A percentile compares a stretch with the other conserved stretches of the same genome.
Conservation (phyloP, 768 basidiomycete species). For the Auricularia heimuer region DNA sequence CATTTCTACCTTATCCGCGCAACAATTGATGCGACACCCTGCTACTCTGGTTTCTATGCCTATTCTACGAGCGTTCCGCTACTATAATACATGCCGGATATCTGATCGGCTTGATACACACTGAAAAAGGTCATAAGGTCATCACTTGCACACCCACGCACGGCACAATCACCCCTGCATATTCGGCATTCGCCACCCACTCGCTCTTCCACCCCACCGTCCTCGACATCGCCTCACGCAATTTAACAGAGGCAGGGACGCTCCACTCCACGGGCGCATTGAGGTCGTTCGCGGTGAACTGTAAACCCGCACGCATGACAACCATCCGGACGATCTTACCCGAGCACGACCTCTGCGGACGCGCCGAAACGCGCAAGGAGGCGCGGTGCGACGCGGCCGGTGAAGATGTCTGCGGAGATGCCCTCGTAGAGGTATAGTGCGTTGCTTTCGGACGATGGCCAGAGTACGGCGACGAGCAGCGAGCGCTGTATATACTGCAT, state of each 20-base stretch:
- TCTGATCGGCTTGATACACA: too few species aligned
- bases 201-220: background rate
- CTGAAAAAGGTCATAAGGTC: too few species aligned
- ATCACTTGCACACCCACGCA: too few species aligned
- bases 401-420: background rate
- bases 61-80: too few species aligned
- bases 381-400: background rate
- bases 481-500: background rate
- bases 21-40: too few species aligned
- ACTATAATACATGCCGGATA: too few species aligned
- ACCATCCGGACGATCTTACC: background rate
- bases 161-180: too few species aligned
- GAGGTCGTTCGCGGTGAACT: background rate
- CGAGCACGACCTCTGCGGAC: background rate
- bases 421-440: background rate
- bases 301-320: background rate
- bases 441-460: background rate
- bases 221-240: background rate
- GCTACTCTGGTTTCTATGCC: too few species aligned
- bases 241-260: background rate
- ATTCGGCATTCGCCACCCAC: background rate
- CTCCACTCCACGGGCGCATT: background rate
- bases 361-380: background rate
- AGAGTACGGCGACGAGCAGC: background rate
- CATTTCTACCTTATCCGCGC: too few species aligned